Evolutionary conservation across 164 flowering plant genomes (phyloP), one percentile per base, ranked within the genome.

Genomic region (Echeveria elegans): DNA sequence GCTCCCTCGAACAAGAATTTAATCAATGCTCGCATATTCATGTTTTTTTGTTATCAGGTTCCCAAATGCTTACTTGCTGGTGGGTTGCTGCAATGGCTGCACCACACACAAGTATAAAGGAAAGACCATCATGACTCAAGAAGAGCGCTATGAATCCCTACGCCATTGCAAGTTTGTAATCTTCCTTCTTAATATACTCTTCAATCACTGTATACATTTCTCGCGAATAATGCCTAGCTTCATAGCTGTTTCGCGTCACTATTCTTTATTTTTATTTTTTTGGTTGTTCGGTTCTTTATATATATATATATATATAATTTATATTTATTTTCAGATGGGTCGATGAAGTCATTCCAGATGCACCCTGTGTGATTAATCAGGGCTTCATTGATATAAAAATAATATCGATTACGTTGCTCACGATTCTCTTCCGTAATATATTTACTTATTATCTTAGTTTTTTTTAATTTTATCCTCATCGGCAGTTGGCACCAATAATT

Each of bases 261-360:
- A n/a, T n/a, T n/a, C n/a, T n/a, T n/a, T n/a, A n/a, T n/a, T n/a
- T n/a, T n/a, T n/a, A n/a, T n/a, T n/a, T n/a, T n/a, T n/a, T n/a
- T n/a, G n/a, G n/a, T n/a, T n/a, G n/a, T n/a, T n/a, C n/a, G n/a
- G n/a, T n/a, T n/a, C n/a, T n/a, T n/a, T n/a, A n/a, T n/a, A n/a
- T n/a, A n/a, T n/a, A n/a, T n/a, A n/a, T n/a, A n/a, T n/a, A n/a
- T n/a, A n/a, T n/a, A n/a, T n/a, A n/a, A n/a, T 24, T 34, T 7
- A 3, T 3, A 34, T 9, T 24, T 14, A 21, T 30, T 24, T 58
- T 1, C 29, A 94, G 97, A 82, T 94, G 99, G 99, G 99, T 94
- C 50, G 99, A 94, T 76, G 99, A 94, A 82, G 97, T 94, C 66
- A 89, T 94, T 73, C 95, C 99, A n/a, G 90, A 89, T 81, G 99